Conservation (phyloP, 768 basidiomycete species). For the Paxillus ammoniavirescens region DNA sequence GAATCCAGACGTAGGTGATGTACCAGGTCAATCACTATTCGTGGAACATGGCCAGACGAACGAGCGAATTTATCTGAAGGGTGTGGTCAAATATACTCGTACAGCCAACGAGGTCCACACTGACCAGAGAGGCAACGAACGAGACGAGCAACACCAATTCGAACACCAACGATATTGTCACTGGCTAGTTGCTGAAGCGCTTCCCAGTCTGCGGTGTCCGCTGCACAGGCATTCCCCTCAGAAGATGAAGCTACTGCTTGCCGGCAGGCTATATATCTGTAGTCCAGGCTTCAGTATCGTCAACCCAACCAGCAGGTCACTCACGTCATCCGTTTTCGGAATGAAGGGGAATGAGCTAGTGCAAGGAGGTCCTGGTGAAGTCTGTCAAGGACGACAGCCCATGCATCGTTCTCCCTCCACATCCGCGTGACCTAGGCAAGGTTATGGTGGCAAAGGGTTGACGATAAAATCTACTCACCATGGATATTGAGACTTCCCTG, state of each 20-base stretch:
- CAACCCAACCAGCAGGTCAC: conserved; percentile 26
- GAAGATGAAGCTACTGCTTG: conserved; percentile 49
- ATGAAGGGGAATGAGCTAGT: conserved; percentile 46
- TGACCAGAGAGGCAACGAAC: conserved; percentile 55
- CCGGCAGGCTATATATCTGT: conserved; percentile 73
- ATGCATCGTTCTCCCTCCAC: conserved; percentile 38
- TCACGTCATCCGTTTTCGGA: conserved; percentile 72
- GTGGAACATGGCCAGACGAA: conserved; percentile 26
- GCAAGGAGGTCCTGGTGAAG: conserved; percentile 42
- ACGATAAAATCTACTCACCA: conserved; percentile 44
- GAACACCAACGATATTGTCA: conserved; percentile 79
- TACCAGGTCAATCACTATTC: conserved; percentile 39
- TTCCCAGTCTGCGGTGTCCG: conserved; percentile 46
- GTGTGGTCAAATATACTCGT: conserved; percentile 5
- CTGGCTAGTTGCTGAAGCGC: conserved; percentile 53
- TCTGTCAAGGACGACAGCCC: conserved; percentile 33
- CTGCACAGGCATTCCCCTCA: conserved; percentile 35
- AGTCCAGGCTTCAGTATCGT: conserved; percentile 15
- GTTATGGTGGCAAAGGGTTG: conserved; percentile 9
- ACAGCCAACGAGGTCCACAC: conserved; percentile 21
- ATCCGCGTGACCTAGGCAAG: conserved; percentile 47
- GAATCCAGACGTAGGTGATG: conserved; percentile 50
- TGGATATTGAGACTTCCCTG: conserved; percentile 66
- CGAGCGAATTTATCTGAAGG: conserved; percentile 14
- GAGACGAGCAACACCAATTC: conserved; percentile 82